These are phyloP conservation scores for Aciculosporium take DNA, from an alignment of 2,329 filamentous ascomycete species.

Conservation along the genomic window DNA sequence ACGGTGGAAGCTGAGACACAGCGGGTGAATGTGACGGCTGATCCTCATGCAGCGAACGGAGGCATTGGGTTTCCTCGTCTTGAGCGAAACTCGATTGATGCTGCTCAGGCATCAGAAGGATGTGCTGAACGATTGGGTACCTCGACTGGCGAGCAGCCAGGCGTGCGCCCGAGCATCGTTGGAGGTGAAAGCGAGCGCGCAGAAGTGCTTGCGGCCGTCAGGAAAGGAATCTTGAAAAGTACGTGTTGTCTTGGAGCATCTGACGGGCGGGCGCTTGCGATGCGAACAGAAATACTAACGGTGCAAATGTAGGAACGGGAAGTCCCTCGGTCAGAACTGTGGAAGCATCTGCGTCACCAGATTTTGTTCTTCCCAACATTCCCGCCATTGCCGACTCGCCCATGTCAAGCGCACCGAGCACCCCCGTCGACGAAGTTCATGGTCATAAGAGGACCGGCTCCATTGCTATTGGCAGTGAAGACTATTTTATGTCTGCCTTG, in stretches of 20 bases:
- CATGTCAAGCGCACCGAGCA: constrained; percentile 74
- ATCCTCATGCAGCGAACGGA: constrained; percentile 51
- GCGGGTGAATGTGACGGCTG: constrained; percentile 60
- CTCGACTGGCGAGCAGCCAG: constrained; percentile 45
- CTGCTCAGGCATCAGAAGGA: constrained; percentile 31
- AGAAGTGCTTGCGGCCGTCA: constrained; percentile 80
- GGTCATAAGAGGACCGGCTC: constrained; percentile 54
- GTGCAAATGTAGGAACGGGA: constrained; percentile 39
- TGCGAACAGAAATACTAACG: neutral
- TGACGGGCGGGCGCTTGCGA: neutral
- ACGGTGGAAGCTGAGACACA: constrained; percentile 89
- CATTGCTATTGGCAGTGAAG: constrained; percentile 64
- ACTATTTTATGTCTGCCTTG: constrained; percentile 75
- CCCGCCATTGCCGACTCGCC: constrained; percentile 62
- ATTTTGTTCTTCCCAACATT: constrained; percentile 45
- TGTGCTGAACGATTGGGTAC: constrained; percentile 38
- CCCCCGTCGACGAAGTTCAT: constrained; percentile 63
- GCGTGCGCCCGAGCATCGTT: constrained; percentile 71
- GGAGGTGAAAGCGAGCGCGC: constrained; percentile 82
- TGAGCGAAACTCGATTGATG: constrained; percentile 69
- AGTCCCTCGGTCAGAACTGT: constrained; percentile 49
- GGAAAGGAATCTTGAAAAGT: constrained; percentile 94
- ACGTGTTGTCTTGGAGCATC: constrained; percentile 16
- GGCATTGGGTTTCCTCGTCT: constrained; percentile 73
- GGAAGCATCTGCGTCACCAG: constrained; percentile 33